phyloP scores from a whole-genome alignment of 2,329 filamentous ascomycete genomes.

The Diaporthe helianthi region DNA sequence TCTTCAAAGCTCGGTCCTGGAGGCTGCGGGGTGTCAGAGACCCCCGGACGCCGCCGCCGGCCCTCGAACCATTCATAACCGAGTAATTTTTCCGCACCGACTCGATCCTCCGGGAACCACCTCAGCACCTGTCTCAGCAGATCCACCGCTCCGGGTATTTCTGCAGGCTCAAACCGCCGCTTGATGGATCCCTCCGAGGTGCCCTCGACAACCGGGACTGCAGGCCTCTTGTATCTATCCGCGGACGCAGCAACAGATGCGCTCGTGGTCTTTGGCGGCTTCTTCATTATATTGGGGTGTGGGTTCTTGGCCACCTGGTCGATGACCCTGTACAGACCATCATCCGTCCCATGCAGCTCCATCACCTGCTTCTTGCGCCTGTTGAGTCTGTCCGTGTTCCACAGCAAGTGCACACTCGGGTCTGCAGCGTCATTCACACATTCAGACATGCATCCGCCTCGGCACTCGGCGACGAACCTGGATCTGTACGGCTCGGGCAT shows the following conservation, averaged over 20 bases:
- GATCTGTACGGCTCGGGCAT: neutral
- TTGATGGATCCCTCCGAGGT: neutral
- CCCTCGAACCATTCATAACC: neutral
- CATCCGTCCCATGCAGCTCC: neutral
- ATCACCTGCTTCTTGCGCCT: no score
- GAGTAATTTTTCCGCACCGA: neutral
- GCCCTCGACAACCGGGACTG: neutral
- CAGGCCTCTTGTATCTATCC: neutral
- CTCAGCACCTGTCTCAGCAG: neutral
- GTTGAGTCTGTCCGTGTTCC: neutral
- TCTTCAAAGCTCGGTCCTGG: neutral
- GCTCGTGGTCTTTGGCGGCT: neutral
- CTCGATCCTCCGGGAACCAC: neutral
- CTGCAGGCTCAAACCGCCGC: neutral
- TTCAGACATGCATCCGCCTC: neutral
- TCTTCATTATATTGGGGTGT: neutral
- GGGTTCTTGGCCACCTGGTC: neutral
- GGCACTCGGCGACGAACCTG: neutral
- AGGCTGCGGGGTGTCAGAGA: accelerated
- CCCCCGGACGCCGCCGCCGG: no score
- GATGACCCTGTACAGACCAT: neutral
- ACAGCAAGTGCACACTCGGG: neutral
- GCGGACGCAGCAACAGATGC: neutral
- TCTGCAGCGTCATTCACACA: neutral
- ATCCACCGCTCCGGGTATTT: neutral